Evolutionary conservation across 2,329 filamentous ascomycete genomes (phyloP), one percentile per base, ranked within the genome.

Genomic region (Zymoseptoria brevis): DNA sequence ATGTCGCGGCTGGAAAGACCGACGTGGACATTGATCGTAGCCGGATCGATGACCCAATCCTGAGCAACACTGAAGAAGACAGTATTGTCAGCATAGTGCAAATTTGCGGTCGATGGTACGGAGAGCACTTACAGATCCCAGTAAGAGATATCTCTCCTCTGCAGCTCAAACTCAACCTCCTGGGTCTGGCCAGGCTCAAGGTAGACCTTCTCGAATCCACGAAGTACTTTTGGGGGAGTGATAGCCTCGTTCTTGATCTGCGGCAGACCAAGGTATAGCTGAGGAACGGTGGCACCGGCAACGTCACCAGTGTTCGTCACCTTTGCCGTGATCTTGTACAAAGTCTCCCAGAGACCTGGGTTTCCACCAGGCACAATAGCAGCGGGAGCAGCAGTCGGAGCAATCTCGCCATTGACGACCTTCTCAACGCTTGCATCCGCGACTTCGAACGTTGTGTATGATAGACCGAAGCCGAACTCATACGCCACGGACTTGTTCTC

Each of bases 261-360:
- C 2, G 69, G 70, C 5, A 71, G 64, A 50, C 60, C 53, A 13
- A 72, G 72, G 64, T 83, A 83, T 4, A 85, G 69, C 66, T 86
- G 83, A 1, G 79, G 78, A 1, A 86, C 81, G 9, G 81, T 81
- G 45, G 79, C 79, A 48, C 62, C 64, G 24, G 80, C 80, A 1
- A 75, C 71, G 60, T 68, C 65, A 1, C 89, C 89, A 0, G 79
- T 81, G 68, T 94, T 94, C 4, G 75, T 80, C 1, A 93, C 75
- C 0, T 74, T 79, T 4, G 83, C 80, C 1, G 77, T 76, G 16
- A 89, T 73, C 22, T 73, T 72, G 64, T 82, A 87, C 0, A 85
- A 78, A 0, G 77, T 72, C 41, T 88, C 80, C 79, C 84, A 92
- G 0, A 92, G 79, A 0, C 80, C 60, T 54, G 60, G 58, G 55